Evolutionary conservation across 768 basidiomycete genomes (phyloP).

Genomic region (Cystofilobasidium bisporidii): DNA sequence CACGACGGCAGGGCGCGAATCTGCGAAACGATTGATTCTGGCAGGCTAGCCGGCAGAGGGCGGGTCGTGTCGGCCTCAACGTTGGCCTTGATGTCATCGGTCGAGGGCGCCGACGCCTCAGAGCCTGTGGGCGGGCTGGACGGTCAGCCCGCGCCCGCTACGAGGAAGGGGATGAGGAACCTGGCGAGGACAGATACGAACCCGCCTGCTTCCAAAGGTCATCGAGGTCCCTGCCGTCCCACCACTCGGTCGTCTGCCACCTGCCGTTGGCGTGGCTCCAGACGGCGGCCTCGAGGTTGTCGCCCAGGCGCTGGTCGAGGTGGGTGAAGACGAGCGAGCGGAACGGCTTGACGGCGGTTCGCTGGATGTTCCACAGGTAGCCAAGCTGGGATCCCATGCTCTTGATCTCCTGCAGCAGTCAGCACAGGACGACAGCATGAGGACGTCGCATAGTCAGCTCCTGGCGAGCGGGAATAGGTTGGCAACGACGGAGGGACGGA

Average conservation of each 20-base stretch:
- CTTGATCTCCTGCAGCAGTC: constrained; percentile 61
- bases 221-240: constrained; percentile 49
- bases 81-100: neutral
- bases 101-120: neutral
- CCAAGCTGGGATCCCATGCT: constrained; percentile 82
- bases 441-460: too few species aligned
- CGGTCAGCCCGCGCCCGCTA: too few species aligned
- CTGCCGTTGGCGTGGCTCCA: constrained; percentile 50
- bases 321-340: constrained; percentile 66
- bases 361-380: constrained; percentile 84
- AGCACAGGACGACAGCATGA: neutral
- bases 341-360: constrained; percentile 61
- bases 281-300: constrained; percentile 56
- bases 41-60: neutral
- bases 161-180: neutral
- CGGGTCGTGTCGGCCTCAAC: neutral
- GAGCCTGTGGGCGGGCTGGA: too few species aligned
- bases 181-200: neutral
- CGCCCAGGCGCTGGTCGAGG: constrained; percentile 59
- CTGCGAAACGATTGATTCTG: neutral
- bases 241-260: constrained; percentile 79
- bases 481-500: constrained; percentile 8
- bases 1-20: constrained; percentile 10
- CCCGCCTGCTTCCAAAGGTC: constrained; percentile 27
- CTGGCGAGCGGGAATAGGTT: neutral